Conservation (phyloP, 352 stramenopile species). For the Phytophthora cajani region DNA sequence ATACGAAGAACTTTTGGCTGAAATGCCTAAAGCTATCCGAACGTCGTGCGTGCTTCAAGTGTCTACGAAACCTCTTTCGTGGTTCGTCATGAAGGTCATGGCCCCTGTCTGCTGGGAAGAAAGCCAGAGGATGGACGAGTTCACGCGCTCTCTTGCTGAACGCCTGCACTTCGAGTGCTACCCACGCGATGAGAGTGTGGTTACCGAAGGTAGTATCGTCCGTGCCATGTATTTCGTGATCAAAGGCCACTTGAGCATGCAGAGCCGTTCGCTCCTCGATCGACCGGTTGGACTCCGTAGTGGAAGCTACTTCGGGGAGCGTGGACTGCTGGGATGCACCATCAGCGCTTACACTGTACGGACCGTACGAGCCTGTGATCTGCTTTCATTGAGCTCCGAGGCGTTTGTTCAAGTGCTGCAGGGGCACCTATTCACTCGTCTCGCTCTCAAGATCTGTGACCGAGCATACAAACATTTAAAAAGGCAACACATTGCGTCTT, state of each 20-base stretch:
- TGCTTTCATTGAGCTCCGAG: slow-evolving; percentile 2
- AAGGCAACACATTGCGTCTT: background rate
- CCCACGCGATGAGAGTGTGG: slow-evolving; percentile 51
- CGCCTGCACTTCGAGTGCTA: slow-evolving; percentile 60
- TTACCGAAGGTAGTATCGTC: slow-evolving; percentile 57
- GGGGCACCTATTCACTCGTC: background rate
- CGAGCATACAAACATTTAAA: background rate
- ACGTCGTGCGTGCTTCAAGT: slow-evolving; percentile 50
- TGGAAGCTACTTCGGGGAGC: slow-evolving; percentile 1
- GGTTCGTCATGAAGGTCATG: slow-evolving; percentile 44
- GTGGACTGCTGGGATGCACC: background rate
- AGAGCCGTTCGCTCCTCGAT: background rate
- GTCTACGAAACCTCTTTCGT: slow-evolving; percentile 31
- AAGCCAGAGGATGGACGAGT: slow-evolving; percentile 17
- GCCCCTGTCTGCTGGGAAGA: slow-evolving; percentile 27
- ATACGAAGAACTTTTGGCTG: slow-evolving; percentile 49
- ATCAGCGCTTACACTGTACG: background rate
- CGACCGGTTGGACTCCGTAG: background rate
- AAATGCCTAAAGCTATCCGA: slow-evolving; percentile 49
- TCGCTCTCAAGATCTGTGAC: background rate
- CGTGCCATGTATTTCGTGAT: slow-evolving; percentile 69
- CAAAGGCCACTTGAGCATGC: background rate
- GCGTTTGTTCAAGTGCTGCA: background rate
- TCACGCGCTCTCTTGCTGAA: slow-evolving; percentile 35
- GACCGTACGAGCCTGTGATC: background rate